phyloP scores from a whole-genome alignment of 768 basidiomycete genomes.

The Pulveroboletus sp. region DNA sequence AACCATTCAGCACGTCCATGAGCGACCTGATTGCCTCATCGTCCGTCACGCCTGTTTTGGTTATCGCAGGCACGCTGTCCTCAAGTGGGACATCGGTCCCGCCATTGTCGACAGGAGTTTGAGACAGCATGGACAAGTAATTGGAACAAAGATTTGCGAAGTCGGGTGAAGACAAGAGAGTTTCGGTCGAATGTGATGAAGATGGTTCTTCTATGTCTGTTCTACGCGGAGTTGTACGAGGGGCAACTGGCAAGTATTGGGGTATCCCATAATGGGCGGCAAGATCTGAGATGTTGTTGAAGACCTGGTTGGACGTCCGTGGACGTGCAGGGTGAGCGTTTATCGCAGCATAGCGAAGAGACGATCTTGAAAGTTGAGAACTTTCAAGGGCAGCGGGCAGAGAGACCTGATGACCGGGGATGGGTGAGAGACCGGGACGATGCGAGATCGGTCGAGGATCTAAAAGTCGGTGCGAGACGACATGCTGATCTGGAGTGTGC shows the following conservation, averaged over 20 bases:
- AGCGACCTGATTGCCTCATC: constrained; percentile 35
- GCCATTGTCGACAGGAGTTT: constrained; percentile 41
- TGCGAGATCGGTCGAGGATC: constrained; percentile 44
- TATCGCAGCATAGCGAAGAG: constrained; percentile 56
- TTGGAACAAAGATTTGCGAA: constrained; percentile 48
- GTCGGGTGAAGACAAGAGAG: constrained; percentile 35
- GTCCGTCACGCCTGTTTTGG: constrained; percentile 21
- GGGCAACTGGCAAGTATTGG: constrained; percentile 62
- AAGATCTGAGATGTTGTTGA: constrained; percentile 60
- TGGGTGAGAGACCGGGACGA: constrained; percentile 34
- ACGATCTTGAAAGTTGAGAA: constrained; percentile 48
- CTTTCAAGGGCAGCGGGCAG: constrained; percentile 45
- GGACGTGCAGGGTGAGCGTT: constrained; percentile 53
- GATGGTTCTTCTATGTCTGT: constrained; percentile 34
- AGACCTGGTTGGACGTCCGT: constrained; percentile 64
- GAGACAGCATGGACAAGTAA: constrained; percentile 67
- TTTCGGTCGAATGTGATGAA: constrained; percentile 20
- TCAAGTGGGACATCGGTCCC: constrained; percentile 31
- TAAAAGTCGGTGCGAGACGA: constrained; percentile 38
- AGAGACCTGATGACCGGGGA: constrained; percentile 39
- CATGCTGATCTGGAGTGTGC: constrained; percentile 41
- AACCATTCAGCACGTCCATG: constrained; percentile 40
- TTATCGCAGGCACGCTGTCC: constrained; percentile 26
- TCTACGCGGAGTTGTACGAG: constrained; percentile 52
- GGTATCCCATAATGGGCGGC: constrained; percentile 80